Evolutionary conservation across 1,284 basidiomycete species (phyloP), one percentile per base, ranked within the genome.

Genomic region (Mrakiaceae sp.): DNA sequence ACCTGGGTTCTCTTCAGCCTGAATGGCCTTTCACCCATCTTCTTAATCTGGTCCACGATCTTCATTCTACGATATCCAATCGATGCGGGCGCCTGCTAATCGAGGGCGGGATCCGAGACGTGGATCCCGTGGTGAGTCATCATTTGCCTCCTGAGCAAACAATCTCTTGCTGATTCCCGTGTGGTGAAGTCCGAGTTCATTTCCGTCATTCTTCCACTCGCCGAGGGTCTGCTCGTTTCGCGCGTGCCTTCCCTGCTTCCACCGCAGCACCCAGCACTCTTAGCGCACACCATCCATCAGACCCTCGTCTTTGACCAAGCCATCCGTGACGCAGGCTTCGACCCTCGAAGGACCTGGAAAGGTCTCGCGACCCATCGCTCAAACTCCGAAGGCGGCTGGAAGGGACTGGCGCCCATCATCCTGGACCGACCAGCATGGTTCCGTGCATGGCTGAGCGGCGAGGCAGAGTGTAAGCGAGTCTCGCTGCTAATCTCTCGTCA

Each of bases 21-120:
- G 96, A 98, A 75, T 98, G 95, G 91, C 97, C 90, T 71, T 88
- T 98, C 71, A 87, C 90, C 3, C 90, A 97, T 74, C 81, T 98
- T 14, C 79, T 90, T 43, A 90, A 96, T 70, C 81, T 86, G 63
- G 81, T 84, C 47, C 88, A 90, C 70, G 87, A 92, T 67, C 91
- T 95, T 70, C 79, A 83, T 48, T 72, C 80, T 27, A 90, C 97
- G 76, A 83, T 92, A 79, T 81, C 88, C 66, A 76, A 77, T n/a
- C 80, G 87, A 58, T 77, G 93, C 42, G 91, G 93, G 74, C 80
- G 79, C n/a, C 74, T 95, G 1, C 74, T 93, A 12, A 77, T 81
- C 3, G 74, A 78, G 44, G 82, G 85, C 3, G 84, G 84, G 43
- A 87, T 84, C 72, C 76, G 75, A n/a, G 72, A 79, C 3, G 78